phyloP scores from a whole-genome alignment of 2,329 filamentous ascomycete species.

The Penicillium sp. region DNA sequence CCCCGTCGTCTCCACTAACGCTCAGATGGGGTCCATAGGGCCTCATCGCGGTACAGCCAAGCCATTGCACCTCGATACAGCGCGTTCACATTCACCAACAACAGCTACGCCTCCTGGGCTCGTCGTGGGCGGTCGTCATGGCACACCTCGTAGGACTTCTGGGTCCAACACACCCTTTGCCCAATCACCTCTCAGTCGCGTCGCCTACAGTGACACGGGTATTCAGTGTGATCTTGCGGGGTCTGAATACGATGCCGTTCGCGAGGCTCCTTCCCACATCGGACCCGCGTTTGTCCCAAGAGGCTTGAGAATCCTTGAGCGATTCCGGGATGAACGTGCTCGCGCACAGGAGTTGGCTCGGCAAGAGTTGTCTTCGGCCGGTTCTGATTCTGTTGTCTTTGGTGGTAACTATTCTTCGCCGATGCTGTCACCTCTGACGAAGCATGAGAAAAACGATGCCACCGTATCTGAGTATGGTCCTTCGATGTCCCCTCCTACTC shows the following conservation, averaged over 20 bases:
- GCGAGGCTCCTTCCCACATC: conserved; percentile 13
- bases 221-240: conserved; percentile 43
- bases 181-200: conserved; percentile 22
- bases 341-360: conserved; percentile 28
- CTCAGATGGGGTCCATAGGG: conserved; percentile 29
- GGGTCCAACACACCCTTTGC: conserved; percentile 23
- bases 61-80: conserved; percentile 27
- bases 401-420: conserved; percentile 14
- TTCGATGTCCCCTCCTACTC: conserved; percentile 2
- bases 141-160: conserved; percentile 27
- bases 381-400: conserved; percentile 12
- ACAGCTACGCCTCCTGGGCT: conserved; percentile 24
- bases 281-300: conserved; percentile 35
- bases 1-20: conserved; percentile 37
- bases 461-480: conserved; percentile 2
- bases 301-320: conserved; percentile 38
- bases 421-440: conserved; percentile 5
- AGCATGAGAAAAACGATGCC: conserved; percentile 5
- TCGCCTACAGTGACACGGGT: conserved; percentile 37
- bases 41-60: conserved; percentile 17
- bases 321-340: conserved; percentile 37
- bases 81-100: conserved; percentile 33
- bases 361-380: conserved; percentile 15
- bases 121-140: conserved; percentile 21
- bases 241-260: conserved; percentile 20